Conservation (phyloP, 1,139 yeast genomes). For the Candida sp. region DNA sequence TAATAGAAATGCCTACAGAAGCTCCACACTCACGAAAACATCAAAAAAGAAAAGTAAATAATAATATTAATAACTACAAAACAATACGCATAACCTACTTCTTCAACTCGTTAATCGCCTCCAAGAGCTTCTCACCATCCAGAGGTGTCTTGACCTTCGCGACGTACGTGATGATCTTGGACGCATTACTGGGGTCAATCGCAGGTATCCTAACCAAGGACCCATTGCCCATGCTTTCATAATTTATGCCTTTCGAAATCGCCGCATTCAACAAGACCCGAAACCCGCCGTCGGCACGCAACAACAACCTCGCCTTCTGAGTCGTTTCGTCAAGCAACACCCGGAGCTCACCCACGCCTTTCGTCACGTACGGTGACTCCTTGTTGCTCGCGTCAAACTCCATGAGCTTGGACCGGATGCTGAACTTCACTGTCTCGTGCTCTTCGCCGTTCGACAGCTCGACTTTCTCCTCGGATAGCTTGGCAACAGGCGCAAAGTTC, state of each 20-base stretch:
- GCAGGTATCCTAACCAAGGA: slow-evolving; percentile 63
- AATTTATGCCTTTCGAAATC: slow-evolving; percentile 55
- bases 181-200: slow-evolving; percentile 42
- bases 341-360: slow-evolving; percentile 86
- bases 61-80: not conserved
- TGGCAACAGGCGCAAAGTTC: slow-evolving; percentile 51
- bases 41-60: no score
- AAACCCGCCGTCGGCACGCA: slow-evolving; percentile 90
- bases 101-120: slow-evolving; percentile 49
- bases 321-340: slow-evolving; percentile 63
- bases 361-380: slow-evolving; percentile 54
- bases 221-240: slow-evolving; percentile 63
- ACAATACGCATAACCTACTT: not conserved
- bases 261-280: slow-evolving; percentile 75
- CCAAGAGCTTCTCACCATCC: slow-evolving; percentile 72
- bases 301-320: slow-evolving; percentile 68
- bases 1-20: not conserved
- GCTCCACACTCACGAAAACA: not conserved
- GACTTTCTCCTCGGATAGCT: slow-evolving; percentile 45
- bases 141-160: slow-evolving; percentile 66
- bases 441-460: slow-evolving; percentile 83
- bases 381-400: slow-evolving; percentile 56
- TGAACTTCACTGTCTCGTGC: slow-evolving; percentile 65
- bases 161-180: slow-evolving; percentile 58
- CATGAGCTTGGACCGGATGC: slow-evolving; percentile 77